A percentile compares a stretch with the other conserved stretches of the same genome.
Conservation (phyloP, 805 yeast genomes). For the Lipomyces starkeyi region DNA sequence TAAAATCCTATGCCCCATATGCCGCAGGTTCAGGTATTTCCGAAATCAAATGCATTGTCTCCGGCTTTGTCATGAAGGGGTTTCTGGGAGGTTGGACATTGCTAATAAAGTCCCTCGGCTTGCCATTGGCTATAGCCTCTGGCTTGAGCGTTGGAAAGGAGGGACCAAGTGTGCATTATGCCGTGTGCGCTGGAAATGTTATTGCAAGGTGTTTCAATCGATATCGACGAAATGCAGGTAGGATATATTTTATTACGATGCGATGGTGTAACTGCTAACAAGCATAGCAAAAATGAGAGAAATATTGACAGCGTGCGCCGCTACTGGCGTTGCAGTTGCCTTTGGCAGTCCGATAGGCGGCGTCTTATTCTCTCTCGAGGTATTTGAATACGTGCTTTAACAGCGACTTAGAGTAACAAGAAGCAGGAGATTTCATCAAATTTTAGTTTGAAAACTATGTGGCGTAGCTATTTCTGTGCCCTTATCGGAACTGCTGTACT, state of each 20-base stretch:
- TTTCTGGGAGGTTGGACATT: slow-evolving; percentile 78
- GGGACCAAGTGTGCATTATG: slow-evolving; percentile 98
- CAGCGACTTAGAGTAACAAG: not conserved
- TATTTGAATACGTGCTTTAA: not conserved
- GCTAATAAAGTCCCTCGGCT: slow-evolving; percentile 72
- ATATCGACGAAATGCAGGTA: slow-evolving; percentile 45
- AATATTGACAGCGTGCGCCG: slow-evolving; percentile 85
- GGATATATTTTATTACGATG: not conserved
- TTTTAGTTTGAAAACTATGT: slow-evolving; percentile 77
- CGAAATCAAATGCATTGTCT: slow-evolving; percentile 91
- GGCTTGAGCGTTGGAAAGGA: slow-evolving; percentile 96
- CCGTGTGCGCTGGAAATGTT: slow-evolving; percentile 93
- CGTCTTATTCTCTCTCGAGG: slow-evolving; percentile 85
- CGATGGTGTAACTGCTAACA: not conserved
- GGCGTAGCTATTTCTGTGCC: slow-evolving; percentile 92
- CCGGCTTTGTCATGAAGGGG: slow-evolving; percentile 82
- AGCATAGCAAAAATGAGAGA: slow-evolving; percentile 51
- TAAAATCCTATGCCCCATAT: slow-evolving; percentile 71
- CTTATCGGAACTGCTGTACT: slow-evolving; percentile 83
- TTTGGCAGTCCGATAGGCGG: slow-evolving; percentile 98
- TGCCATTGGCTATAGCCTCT: slow-evolving; percentile 90
- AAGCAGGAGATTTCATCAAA: slow-evolving; percentile 70
- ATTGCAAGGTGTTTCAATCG: slow-evolving; percentile 60
- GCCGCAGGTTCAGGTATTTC: slow-evolving; percentile 99
- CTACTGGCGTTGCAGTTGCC: slow-evolving; percentile 99